Conservation (phyloP, 129 eudicot genomes). For the Centaurea solstitialis region DNA sequence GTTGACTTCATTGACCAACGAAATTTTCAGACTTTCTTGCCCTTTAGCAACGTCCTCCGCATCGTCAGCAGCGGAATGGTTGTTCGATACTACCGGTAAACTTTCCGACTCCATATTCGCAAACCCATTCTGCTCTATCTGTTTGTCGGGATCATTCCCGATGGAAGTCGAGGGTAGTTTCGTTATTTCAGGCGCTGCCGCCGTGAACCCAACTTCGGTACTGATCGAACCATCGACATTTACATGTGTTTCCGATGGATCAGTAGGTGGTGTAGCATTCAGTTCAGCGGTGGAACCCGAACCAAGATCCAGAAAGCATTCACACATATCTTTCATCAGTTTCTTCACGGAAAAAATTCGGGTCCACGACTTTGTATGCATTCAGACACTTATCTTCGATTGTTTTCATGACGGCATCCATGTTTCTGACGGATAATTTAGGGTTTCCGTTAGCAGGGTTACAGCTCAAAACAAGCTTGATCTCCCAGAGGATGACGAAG, state of each 20-base stretch:
- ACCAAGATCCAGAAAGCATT: slow-evolving; percentile 50
- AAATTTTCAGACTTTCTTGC: slow-evolving; percentile 56
- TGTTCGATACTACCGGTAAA: slow-evolving; percentile 33
- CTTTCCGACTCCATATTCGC: slow-evolving; percentile 25
- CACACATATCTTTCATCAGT: slow-evolving; percentile 74
- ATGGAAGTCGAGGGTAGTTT: slow-evolving; percentile 27
- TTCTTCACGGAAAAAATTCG: slow-evolving; percentile 56
- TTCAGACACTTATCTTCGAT: slow-evolving; percentile 60
- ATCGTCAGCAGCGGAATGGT: slow-evolving; percentile 36
- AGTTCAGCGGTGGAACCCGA: slow-evolving; percentile 27
- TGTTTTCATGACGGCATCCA: slow-evolving; percentile 46
- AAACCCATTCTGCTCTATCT: slow-evolving; percentile 20
- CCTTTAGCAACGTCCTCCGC: slow-evolving; percentile 71
- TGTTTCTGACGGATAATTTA: slow-evolving; percentile 38
- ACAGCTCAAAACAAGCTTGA: slow-evolving; percentile 57
- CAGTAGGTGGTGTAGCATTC: slow-evolving; percentile 24
- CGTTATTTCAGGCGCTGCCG: neutral
- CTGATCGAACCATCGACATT: slow-evolving; percentile 8
- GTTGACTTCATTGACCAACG: slow-evolving; percentile 65
- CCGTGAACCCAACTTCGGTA: slow-evolving; percentile 1
- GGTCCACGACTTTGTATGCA: slow-evolving; percentile 51
- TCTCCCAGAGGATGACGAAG: slow-evolving; percentile 73
- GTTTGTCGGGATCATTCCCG: slow-evolving; percentile 18
- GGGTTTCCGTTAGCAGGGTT: slow-evolving; percentile 29
- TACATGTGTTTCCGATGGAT: slow-evolving; percentile 19